Evolutionary conservation across 305 asterid species (phyloP), one percentile per base, ranked within the genome.

Genomic region (Rubia occidens): DNA sequence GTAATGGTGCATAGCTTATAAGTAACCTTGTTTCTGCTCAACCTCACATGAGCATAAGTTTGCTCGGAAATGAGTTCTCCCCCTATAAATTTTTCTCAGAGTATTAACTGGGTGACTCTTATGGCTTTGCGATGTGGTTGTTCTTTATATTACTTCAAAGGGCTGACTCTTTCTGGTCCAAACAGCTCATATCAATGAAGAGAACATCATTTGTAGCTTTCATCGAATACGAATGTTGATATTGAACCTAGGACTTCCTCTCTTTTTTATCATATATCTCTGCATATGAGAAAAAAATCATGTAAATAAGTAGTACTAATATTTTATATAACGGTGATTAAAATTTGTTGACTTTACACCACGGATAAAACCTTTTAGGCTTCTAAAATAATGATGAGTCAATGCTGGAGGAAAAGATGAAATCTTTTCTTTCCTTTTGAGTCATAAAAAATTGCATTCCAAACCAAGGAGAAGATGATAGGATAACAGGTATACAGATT

Each of bases 141-240:
- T 5, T 39, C 68, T 64, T 64, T 53, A 64, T 64, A 64, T n/a
- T n/a, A 39, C 32, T n/a, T 14, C 32, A 40, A n/a, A 64, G 35
- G 68, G 26, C 44, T 11, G 54, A n/a, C 68, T 64, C 68, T 64
- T 64, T 64, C 54, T 8, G 15, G 68, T 39, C 17, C 11, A 64
- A 64, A 42, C 11, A 18, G 68, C 15, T 18, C 68, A 53, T 39
- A 64, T 21, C 32, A 44, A 40, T 14, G 35, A 40, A 20, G 68
- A 39, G 17, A 64, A 64, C 68, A 64, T 40, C 53, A 39, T 29
- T 64, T 39, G 26, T 7, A 61, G 45, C 45, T 61, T 61, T 61
- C 45, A 37, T 32, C 66, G 21, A 15, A 61, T 61, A 32, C 4
- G 44, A 32, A 11, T 5, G 20, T 14, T 60, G 18, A 20, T 61